Evolutionary conservation across 768 basidiomycete genomes (phyloP), one percentile per base, ranked within the genome.

Genomic region (Lactarius deliciosus): DNA sequence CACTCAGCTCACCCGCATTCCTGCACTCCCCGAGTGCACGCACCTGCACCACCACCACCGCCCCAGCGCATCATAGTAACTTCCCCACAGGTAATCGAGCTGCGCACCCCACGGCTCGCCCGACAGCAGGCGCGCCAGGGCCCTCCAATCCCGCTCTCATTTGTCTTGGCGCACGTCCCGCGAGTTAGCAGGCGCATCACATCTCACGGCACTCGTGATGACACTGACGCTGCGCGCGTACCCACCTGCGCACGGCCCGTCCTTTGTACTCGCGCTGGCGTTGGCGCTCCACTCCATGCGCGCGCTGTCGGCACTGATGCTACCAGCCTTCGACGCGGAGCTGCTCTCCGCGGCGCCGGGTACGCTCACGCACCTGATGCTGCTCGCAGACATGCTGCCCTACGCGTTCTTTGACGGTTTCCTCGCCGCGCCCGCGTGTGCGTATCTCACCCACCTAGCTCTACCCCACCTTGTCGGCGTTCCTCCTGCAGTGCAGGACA

Each of bases 261-360:
- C 68, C 30, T 64, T 73, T 45, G 60, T 70, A 7, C 63, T 71
- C 41, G 71, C 70, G 15, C 68, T 76, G 16, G 72, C 74, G 2
- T 69, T 77, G 34, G 76, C 77, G 2, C 72, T 77, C 58, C 72
- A 69, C 60, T 74, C 75, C 61, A 78, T 77, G 76, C 69, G 69
- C 53, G 64, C 71, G 4, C 70, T 77, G 7, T 45, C 59, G 2
- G 60, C 72, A 5, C 75, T 78, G 55, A 72, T 57, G 25, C 25
- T 28, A 28, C 25, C 25, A 28, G 25, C 25, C 25, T 28, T 28
- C 25, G 25, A 28, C 25, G 25, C 25, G 25, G 25, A 28, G 25
- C 25, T 28, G 25, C 25, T 28, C 25, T 1, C 25, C 25, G 25
- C 25, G 2, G 25, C 25, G 2, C 25, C 25, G 1, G 25, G 25